A percentile compares a stretch with the other conserved stretches of the same genome.
These are phyloP conservation scores for Saraca asoca DNA, from an alignment of 331 rosid genomes.

Conservation along the genomic window DNA sequence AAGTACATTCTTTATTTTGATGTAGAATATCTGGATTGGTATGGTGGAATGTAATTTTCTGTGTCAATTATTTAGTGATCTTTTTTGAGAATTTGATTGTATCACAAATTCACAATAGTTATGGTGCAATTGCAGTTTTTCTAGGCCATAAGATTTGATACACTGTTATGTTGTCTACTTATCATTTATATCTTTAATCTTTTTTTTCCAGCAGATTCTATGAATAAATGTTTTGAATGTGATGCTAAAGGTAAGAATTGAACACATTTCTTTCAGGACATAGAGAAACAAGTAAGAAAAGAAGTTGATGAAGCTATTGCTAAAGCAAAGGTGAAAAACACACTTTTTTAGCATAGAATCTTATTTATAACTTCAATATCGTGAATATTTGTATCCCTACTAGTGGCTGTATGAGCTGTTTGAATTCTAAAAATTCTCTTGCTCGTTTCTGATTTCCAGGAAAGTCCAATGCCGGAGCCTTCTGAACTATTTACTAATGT, in stretches of 20 bases:
- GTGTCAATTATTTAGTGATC: background rate
- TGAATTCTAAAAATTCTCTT: constrained; percentile 27
- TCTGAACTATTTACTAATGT: constrained; percentile 71
- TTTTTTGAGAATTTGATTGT: constrained; percentile 14
- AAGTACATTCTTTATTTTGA: constrained; percentile 15
- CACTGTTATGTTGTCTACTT: background rate
- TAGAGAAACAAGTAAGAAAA: constrained; percentile 77
- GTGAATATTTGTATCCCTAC: background rate
- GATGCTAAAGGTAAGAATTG: constrained; percentile 13
- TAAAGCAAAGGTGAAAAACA: constrained; percentile 74
- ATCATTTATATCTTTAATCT: constrained; percentile 1
- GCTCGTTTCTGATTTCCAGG: constrained; percentile 56
- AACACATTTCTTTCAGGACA: constrained; percentile 52
- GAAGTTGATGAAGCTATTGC: constrained; percentile 93
- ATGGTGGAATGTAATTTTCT: background rate
- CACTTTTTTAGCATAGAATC: background rate
- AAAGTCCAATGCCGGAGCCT: constrained; percentile 81
- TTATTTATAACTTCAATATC: background rate
- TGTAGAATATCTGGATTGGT: background rate
- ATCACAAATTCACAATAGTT: background rate
- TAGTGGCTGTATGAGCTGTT: constrained; percentile 2
- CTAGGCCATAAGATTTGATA: background rate
- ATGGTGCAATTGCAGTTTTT: background rate
- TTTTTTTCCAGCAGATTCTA: background rate
- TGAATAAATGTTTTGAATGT: constrained; percentile 13